Evolutionary conservation across 1,284 basidiomycete species (phyloP), one percentile per base, ranked within the genome.

Genomic region (Apiotrichum laibachii): DNA sequence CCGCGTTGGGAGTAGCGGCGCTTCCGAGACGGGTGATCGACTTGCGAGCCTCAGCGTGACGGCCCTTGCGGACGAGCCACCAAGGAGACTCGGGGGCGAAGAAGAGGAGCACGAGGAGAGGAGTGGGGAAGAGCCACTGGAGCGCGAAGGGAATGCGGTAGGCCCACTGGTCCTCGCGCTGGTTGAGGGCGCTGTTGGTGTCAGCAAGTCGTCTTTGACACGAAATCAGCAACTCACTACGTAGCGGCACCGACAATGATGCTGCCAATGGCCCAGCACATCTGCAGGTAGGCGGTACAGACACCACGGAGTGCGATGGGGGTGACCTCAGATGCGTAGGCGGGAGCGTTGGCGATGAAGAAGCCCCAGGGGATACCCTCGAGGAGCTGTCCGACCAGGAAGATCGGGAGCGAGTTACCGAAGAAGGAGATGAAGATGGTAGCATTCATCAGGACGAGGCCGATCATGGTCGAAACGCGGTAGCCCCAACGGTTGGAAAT

Each of bases 21-120:
- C 56, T 50, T 15, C 68, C 70, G 18, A 73, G 66, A 22, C 67
- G 64, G 15, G 61, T 52, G 48, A 73, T 48, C 1, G 69, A 70
- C 34, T 51, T 50, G 16, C 50, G 53, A 22, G 80, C 81, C 10
- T 81, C 75, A 13, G 79, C 79, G 59, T 71, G 55, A 8, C 76
- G 67, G 21, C 77, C 79, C 56, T 80, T 71, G 26, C 81, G 76
- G 43, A 51, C 51, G 35, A 62, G 49, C 56, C 56, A 57, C 31
- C 47, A 52, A 9, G 56, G 56, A 2, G 56, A 57, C 35, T 57
- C 56, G 15, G 56, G 56, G 4, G 26, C 21, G 21, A 57, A 53
- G 40, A 37, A 26, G 15, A 48, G 4, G 9, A 53, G 60, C 35
- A 72, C 55, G 21, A 59, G 58, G 13, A 73, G 67, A 0, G 70